Evolutionary conservation across 768 basidiomycete genomes (phyloP).

Genomic region (Leccinum longicurvipes): DNA sequence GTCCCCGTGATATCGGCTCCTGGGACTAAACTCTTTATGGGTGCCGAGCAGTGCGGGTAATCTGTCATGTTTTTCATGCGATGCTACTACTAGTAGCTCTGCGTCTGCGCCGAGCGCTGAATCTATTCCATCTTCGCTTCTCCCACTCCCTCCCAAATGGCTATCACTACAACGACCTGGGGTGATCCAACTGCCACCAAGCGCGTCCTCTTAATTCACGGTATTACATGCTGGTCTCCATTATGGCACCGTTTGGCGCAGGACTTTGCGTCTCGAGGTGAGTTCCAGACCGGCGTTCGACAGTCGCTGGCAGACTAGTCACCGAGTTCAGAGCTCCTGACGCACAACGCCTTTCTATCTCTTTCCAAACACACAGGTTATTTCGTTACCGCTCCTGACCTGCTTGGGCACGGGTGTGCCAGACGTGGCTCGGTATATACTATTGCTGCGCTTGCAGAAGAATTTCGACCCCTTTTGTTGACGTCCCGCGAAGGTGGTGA

Average conservation of each 20-base stretch:
- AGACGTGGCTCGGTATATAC: conserved; percentile 11
- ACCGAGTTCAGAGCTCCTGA: neutral
- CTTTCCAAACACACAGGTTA: conserved; percentile 13
- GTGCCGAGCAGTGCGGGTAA: neutral
- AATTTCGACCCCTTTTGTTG: conserved; percentile 10
- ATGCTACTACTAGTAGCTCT: too few relatives aligned
- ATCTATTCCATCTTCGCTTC: neutral
- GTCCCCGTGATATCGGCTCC: too few relatives aligned
- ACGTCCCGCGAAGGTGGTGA: neutral
- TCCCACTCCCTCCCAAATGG: neutral
- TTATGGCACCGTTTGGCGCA: conserved; percentile 15
- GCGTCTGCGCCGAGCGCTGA: neutral
- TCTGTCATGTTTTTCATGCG: neutral
- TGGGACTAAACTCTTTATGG: neutral
- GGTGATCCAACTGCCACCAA: conserved; percentile 16
- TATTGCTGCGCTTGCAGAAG: conserved; percentile 10
- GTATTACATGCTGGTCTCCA: conserved; percentile 12
- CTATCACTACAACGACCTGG: conserved; percentile 7
- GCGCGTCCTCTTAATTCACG: conserved; percentile 22
- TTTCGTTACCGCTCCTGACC: conserved; percentile 23
- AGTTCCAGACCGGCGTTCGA: neutral
- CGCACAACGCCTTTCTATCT: neutral
- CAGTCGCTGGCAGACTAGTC: neutral
- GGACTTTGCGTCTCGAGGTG: conserved; percentile 17
- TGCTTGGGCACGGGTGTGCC: conserved; percentile 21